These are phyloP conservation scores for Leucosporidium yakuticum DNA, from an alignment of 768 basidiomycete genomes.

Conservation along the genomic window DNA sequence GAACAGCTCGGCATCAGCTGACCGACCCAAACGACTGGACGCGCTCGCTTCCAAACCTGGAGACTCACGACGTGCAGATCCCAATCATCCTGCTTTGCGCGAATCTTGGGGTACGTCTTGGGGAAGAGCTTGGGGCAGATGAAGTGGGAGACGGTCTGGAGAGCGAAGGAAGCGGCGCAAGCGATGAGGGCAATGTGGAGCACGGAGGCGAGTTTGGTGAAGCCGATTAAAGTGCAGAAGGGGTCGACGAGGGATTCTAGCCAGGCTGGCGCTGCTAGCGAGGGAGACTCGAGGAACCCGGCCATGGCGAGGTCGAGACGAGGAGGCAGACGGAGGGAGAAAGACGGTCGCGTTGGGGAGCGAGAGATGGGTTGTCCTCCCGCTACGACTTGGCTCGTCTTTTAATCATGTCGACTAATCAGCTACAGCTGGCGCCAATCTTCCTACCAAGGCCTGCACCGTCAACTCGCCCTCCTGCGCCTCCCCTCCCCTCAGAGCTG, in stretches of 20 bases:
- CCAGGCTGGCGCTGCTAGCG: slow-evolving; percentile 2
- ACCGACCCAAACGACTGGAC: not conserved
- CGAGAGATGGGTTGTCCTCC: too few species aligned
- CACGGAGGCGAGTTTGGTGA: slow-evolving; percentile 11
- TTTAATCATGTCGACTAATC: too few species aligned
- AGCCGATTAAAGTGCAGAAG: not conserved
- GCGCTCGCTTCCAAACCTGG: not conserved
- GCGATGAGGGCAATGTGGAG: slow-evolving; percentile 22
- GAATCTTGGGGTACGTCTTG: slow-evolving; percentile 18
- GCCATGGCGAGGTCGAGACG: not conserved
- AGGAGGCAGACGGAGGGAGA: not conserved
- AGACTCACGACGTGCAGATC: slow-evolving; percentile 30
- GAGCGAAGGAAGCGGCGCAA: slow-evolving; percentile 20
- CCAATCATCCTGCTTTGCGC: slow-evolving; percentile 29
- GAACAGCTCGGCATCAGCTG: not conserved
- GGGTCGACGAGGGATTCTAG: not conserved
- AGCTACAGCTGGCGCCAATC: too few species aligned
- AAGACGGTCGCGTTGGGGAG: too few species aligned
- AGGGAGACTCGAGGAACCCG: not conserved
- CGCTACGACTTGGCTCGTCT: too few species aligned
- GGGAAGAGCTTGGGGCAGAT: slow-evolving; percentile 11
- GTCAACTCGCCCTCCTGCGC: too few species aligned
- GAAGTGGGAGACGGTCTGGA: slow-evolving; percentile 12
- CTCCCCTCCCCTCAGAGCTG: too few species aligned
- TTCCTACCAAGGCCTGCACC: too few species aligned